A percentile compares a stretch with the other conserved stretches of the same genome.
Conservation (phyloP, 495 filamentous ascomycete genomes). For the Talaromyces stipitatus region DNA sequence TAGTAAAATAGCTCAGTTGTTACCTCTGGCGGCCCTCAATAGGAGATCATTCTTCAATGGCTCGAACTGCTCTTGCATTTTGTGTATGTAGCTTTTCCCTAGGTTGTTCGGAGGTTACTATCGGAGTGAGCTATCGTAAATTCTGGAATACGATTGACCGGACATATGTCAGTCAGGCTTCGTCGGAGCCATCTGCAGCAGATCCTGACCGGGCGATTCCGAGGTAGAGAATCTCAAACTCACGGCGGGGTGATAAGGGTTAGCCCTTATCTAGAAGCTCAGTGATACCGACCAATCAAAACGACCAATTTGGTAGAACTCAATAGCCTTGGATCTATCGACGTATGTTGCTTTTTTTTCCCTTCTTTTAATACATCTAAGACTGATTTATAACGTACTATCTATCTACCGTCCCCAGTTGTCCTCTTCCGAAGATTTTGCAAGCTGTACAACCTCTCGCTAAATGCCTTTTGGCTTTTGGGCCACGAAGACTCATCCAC, state of each 20-base stretch:
- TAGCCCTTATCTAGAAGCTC: neutral
- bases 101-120: too few relatives aligned
- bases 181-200: neutral
- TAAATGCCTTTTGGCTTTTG: constrained; percentile 25
- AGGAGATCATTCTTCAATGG: constrained; percentile 87
- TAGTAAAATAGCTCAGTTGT: neutral
- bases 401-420: constrained; percentile 10
- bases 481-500: constrained; percentile 15
- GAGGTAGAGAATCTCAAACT: neutral
- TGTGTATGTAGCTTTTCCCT: neutral
- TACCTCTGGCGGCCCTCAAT: constrained; percentile 80
- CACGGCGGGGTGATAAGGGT: constrained; percentile 8
- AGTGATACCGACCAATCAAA: neutral
- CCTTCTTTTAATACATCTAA: neutral
- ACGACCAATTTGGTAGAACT: neutral
- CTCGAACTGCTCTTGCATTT: constrained; percentile 61
- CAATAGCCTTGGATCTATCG: neutral
- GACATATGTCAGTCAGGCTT: neutral
- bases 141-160: neutral
- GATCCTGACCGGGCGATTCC: neutral
- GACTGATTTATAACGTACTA: constrained; percentile 3
- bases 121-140: too few relatives aligned
- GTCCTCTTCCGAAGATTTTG: constrained; percentile 66
- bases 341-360: constrained; percentile 7
- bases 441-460: constrained; percentile 58